These are phyloP conservation scores for Dictyostelium firmibasis DNA, from an alignment of 78 protist genomes.

Conservation along the genomic window DNA sequence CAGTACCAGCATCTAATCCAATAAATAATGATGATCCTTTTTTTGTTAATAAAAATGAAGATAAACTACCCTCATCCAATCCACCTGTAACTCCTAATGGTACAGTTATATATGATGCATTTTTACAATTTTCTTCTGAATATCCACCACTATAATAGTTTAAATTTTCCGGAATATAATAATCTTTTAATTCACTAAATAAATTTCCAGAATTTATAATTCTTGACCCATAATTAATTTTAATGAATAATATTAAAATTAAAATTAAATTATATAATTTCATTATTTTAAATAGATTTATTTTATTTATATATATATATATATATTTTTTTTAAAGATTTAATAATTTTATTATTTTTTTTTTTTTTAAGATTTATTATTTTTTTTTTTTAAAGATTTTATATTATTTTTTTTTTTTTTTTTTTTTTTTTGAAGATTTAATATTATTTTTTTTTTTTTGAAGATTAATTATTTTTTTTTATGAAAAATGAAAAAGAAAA, in stretches of 20 bases:
- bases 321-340: no score
- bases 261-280: no score
- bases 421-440: no score
- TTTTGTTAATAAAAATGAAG: conserved; percentile 25
- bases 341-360: no score
- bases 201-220: neutral
- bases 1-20: conserved; percentile 41
- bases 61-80: conserved; percentile 29
- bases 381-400: no score
- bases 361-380: no score
- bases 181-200: neutral
- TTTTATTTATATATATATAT: no score
- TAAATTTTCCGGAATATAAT: neutral
- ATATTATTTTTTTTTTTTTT: no score
- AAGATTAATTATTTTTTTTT: no score
- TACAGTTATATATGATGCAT: neutral
- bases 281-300: no score
- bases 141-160: conserved; percentile 41
- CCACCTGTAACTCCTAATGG: conserved; percentile 59
- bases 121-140: neutral
- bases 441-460: no score
- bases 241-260: neutral
- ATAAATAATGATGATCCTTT: conserved; percentile 34
- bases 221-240: neutral
- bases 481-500: neutral